phyloP scores from a whole-genome alignment of 768 basidiomycete species.

The Aureoboletus auriporus region DNA sequence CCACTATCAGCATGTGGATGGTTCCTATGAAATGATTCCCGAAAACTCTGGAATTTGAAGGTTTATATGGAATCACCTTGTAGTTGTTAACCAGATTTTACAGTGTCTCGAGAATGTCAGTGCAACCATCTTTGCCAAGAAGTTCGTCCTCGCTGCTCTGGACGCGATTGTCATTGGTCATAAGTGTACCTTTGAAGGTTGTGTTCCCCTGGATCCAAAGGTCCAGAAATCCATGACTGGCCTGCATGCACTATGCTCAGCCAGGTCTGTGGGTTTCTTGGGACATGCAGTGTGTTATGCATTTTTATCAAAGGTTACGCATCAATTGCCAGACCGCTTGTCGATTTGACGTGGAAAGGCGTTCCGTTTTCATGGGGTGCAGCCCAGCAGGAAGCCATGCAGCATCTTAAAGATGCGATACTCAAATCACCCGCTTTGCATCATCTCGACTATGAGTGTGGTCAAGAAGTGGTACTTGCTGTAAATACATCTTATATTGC shows the following conservation, averaged over 20 bases:
- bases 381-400: too few relatives aligned
- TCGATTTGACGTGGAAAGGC: too few relatives aligned
- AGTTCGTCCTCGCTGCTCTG: slow-evolving; percentile 27
- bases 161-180: slow-evolving; percentile 35
- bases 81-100: slow-evolving; percentile 33
- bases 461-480: slow-evolving; percentile 8
- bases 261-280: slow-evolving; percentile 18
- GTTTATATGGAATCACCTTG: slow-evolving; percentile 40
- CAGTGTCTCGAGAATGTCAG: slow-evolving; percentile 35
- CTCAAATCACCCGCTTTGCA: too few relatives aligned
- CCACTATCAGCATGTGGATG: slow-evolving; percentile 24
- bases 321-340: too few relatives aligned
- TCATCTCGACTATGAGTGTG: too few relatives aligned
- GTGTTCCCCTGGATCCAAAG: slow-evolving; percentile 22
- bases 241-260: slow-evolving; percentile 16
- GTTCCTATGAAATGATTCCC: slow-evolving; percentile 32
- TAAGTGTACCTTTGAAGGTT: slow-evolving; percentile 33
- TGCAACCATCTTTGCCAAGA: slow-evolving; percentile 35
- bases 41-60: slow-evolving; percentile 33
- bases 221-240: slow-evolving; percentile 31
- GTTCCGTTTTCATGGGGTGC: too few relatives aligned
- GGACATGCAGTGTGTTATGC: too few relatives aligned
- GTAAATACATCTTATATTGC: slow-evolving; percentile 6
- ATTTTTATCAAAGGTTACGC: too few relatives aligned
- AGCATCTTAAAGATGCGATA: too few relatives aligned